phyloP scores from a whole-genome alignment of 2,329 filamentous ascomycete species.

The Tolypocladium album region DNA sequence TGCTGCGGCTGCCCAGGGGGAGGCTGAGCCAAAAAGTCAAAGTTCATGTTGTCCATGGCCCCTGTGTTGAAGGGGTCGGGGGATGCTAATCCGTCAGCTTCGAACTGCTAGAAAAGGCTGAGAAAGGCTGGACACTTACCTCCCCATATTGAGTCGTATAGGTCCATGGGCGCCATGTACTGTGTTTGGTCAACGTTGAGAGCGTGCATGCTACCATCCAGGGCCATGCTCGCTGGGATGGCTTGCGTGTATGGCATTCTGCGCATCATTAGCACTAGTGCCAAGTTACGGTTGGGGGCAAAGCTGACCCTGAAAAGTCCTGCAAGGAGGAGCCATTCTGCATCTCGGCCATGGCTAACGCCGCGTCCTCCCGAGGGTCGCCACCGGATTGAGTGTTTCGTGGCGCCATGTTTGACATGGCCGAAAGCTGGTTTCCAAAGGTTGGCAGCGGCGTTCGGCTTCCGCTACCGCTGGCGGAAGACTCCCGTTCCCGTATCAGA shows the following conservation, averaged over 20 bases:
- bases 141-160: slow-evolving; percentile 60
- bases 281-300: not conserved
- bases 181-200: slow-evolving; percentile 46
- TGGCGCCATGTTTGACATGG: slow-evolving; percentile 13
- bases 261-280: slow-evolving; percentile 6
- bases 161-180: slow-evolving; percentile 56
- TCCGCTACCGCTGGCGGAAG: slow-evolving; percentile 34
- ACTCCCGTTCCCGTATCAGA: slow-evolving; percentile 38
- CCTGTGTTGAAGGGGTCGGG: slow-evolving; percentile 47
- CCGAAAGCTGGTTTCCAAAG: slow-evolving; percentile 12
- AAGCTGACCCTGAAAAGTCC: slow-evolving; percentile 30
- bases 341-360: slow-evolving; percentile 54
- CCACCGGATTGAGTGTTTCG: slow-evolving; percentile 18
- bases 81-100: slow-evolving; percentile 32
- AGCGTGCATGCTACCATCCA: slow-evolving; percentile 34
- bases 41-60: slow-evolving; percentile 43
- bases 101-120: not conserved
- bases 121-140: slow-evolving; percentile 30
- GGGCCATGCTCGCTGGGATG: slow-evolving; percentile 22
- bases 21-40: slow-evolving; percentile 49
- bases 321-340: slow-evolving; percentile 42
- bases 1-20: slow-evolving; percentile 47
- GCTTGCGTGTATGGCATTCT: slow-evolving; percentile 26
- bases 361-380: slow-evolving; percentile 50
- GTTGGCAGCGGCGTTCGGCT: slow-evolving; percentile 28